phyloP scores from a whole-genome alignment of 306 rosid genomes.

The Ormosia semicastrata region DNA sequence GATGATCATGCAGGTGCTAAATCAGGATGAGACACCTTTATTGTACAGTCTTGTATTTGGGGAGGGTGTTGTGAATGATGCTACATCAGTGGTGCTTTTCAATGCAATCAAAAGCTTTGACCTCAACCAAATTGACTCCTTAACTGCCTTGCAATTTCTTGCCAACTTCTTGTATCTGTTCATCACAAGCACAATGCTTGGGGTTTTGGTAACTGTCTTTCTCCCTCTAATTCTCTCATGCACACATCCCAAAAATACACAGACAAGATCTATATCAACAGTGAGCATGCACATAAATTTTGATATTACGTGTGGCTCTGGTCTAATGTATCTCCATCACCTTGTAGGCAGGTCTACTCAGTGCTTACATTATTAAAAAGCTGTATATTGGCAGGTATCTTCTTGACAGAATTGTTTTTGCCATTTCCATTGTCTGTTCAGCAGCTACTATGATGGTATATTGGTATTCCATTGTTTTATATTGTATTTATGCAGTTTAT shows the following conservation, averaged over 20 bases:
- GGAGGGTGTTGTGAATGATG: slow-evolving; percentile 98
- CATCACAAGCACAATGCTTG: slow-evolving; percentile 77
- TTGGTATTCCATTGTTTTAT: slow-evolving; percentile 19
- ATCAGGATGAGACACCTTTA: slow-evolving; percentile 98
- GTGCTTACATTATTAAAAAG: slow-evolving; percentile 87
- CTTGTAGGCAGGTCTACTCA: slow-evolving; percentile 82
- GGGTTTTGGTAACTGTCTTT: slow-evolving; percentile 67
- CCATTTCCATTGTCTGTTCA: slow-evolving; percentile 19
- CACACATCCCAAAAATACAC: not conserved
- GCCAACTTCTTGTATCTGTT: slow-evolving; percentile 87
- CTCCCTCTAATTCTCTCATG: slow-evolving; percentile 18
- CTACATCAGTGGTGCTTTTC: slow-evolving; percentile 98
- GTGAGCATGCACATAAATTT: not conserved
- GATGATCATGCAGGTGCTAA: slow-evolving; percentile 69
- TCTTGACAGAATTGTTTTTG: slow-evolving; percentile 5
- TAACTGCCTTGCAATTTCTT: slow-evolving; percentile 57
- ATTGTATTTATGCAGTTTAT: not conserved
- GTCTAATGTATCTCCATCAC: slow-evolving; percentile 41
- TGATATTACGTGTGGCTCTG: slow-evolving; percentile 9
- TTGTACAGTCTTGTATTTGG: slow-evolving; percentile 99
- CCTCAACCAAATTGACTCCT: slow-evolving; percentile 54
- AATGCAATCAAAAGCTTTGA: slow-evolving; percentile 97
- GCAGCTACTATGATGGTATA: not conserved
- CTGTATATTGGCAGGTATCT: slow-evolving; percentile 89
- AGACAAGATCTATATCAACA: not conserved